Conservation (phyloP, 2,329 filamentous ascomycete species). For the Tolypocladium album region DNA sequence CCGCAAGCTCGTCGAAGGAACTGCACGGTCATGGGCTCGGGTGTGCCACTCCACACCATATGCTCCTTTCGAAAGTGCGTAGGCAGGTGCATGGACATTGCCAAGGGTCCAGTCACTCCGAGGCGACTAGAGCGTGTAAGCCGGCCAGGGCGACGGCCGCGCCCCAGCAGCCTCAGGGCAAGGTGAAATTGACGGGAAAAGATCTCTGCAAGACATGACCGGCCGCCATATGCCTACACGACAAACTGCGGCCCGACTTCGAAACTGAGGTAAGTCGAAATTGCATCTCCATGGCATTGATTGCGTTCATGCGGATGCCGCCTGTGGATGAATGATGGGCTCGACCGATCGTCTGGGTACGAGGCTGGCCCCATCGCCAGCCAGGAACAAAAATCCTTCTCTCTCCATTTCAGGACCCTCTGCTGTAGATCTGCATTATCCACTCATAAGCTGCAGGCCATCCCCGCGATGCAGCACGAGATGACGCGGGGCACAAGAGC, state of each 20-base stretch:
- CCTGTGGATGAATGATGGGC: neutral
- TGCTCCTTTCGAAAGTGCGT: neutral
- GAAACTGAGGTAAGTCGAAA: neutral
- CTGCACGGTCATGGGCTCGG: neutral
- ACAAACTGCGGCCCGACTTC: neutral
- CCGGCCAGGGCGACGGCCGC: too few species aligned
- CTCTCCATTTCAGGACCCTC: neutral
- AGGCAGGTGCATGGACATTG: neutral
- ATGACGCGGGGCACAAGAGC: neutral
- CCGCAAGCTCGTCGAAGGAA: neutral
- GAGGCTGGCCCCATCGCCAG: neutral
- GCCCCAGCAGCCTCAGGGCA: neutral
- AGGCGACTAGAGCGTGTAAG: too few species aligned
- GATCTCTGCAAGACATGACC: neutral
- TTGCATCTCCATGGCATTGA: neutral
- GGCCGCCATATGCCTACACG: neutral
- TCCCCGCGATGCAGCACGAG: neutral
- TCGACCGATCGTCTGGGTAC: neutral
- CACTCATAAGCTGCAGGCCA: neutral
- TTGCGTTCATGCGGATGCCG: neutral
- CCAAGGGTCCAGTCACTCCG: neutral
- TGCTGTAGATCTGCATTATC: neutral
- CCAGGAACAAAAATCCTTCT: neutral
- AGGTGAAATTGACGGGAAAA: neutral
- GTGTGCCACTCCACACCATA: neutral